Evolutionary conservation across 768 basidiomycete genomes (phyloP).

Genomic region (Pholiota microspora): DNA sequence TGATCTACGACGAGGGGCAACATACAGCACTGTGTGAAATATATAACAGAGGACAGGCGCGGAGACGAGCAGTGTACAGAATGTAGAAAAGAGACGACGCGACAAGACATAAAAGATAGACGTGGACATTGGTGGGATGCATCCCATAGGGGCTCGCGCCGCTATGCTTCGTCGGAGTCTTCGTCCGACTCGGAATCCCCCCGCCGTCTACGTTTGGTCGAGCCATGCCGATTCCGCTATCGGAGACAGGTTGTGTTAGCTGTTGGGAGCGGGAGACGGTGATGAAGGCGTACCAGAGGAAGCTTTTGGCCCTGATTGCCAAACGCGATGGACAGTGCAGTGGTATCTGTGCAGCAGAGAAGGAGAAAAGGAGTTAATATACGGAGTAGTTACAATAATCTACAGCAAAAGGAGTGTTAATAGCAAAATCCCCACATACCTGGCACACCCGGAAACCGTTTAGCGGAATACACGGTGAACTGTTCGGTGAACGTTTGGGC

Average conservation of each 20-base stretch:
- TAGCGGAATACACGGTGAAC: constrained; percentile 88
- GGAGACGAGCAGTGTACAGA: too few species aligned
- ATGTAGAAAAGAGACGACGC: not conserved
- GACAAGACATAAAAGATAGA: not conserved
- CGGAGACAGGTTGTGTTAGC: constrained; percentile 11
- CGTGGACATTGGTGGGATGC: not conserved
- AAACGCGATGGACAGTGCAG: constrained; percentile 83
- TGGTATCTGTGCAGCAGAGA: constrained; percentile 59
- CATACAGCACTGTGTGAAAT: not conserved
- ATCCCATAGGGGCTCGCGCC: constrained; percentile 24
- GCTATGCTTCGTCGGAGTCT: constrained; percentile 49
- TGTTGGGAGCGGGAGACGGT: constrained; percentile 15
- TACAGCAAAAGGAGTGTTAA: constrained; percentile 9
- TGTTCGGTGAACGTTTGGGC: constrained; percentile 82
- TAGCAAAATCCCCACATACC: constrained; percentile 43
- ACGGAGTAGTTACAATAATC: not conserved
- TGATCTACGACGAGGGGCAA: constrained; percentile 10
- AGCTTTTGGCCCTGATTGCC: constrained; percentile 90
- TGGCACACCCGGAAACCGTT: constrained; percentile 93
- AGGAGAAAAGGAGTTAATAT: not conserved
- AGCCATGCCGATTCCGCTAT: constrained; percentile 81
- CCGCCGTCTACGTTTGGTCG: constrained; percentile 62
- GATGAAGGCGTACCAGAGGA: constrained; percentile 59
- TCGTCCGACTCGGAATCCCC: constrained; percentile 67
- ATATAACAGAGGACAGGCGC: constrained; percentile 10